Conservation (phyloP, 495 filamentous ascomycete genomes). For the Letharia columbiana region DNA sequence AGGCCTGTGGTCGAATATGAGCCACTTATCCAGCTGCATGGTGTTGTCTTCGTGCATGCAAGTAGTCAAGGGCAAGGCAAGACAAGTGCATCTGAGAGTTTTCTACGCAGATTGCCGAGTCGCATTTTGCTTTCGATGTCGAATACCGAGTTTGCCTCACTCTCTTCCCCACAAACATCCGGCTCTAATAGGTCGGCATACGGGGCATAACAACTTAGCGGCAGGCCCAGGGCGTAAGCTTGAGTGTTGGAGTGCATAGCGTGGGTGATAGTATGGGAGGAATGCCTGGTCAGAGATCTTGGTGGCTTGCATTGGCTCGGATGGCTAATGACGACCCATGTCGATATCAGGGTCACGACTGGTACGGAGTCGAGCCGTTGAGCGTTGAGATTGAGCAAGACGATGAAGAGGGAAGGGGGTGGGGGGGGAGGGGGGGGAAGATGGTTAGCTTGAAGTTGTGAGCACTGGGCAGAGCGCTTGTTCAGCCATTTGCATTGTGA, state of each 20-base stretch:
- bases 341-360: conserved; percentile 6
- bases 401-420: not conserved
- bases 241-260: conserved; percentile 1
- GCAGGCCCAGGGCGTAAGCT: not conserved
- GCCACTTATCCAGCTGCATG: conserved; percentile 14
- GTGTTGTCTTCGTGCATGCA: conserved; percentile 15
- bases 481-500: not conserved
- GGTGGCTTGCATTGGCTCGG: conserved; percentile 20
- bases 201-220: not conserved
- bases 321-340: conserved; percentile 10
- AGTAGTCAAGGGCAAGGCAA: not conserved
- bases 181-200: conserved; percentile 16
- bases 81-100: conserved; percentile 6
- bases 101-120: conserved; percentile 18
- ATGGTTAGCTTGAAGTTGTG: not conserved
- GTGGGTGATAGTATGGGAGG: conserved; percentile 10
- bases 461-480: not conserved
- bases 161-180: conserved; percentile 9
- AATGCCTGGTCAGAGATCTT: conserved; percentile 16
- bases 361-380: conserved; percentile 5
- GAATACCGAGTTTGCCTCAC: conserved; percentile 15
- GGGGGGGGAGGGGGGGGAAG: not conserved
- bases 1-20: conserved; percentile 11
- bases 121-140: conserved; percentile 13
- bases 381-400: conserved; percentile 5